phyloP scores from a whole-genome alignment of 208 protist species.

The Crithidia expoeki region DNA sequence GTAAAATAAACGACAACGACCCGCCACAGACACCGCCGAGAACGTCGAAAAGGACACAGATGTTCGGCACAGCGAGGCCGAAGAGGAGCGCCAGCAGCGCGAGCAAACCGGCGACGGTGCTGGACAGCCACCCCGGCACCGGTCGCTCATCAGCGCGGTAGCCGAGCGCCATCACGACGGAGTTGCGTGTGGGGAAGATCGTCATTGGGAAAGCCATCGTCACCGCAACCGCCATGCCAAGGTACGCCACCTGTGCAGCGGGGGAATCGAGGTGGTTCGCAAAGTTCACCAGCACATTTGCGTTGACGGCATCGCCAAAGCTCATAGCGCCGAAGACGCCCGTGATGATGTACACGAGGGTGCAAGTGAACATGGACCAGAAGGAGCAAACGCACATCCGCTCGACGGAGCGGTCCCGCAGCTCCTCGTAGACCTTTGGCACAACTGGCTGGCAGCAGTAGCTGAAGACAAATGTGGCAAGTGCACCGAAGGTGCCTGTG shows the following conservation, averaged over 20 bases:
- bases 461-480: conserved; percentile 79
- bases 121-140: conserved; percentile 39
- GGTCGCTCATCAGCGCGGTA: conserved; percentile 53
- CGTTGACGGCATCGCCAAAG: conserved; percentile 58
- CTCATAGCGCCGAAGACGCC: conserved; percentile 71
- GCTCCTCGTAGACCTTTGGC: conserved; percentile 74
- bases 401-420: conserved; percentile 52
- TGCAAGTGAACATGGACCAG: conserved; percentile 65
- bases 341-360: conserved; percentile 66
- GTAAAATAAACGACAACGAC: conserved; percentile 76
- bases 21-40: conserved; percentile 78
- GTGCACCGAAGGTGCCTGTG: conserved; percentile 37
- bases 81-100: conserved; percentile 68
- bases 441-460: conserved; percentile 85
- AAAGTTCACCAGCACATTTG: conserved; percentile 85
- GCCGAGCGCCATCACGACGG: conserved; percentile 60
- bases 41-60: conserved; percentile 76
- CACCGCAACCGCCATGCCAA: conserved; percentile 69
- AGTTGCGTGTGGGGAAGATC: conserved; percentile 82
- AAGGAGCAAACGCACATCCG: conserved; percentile 63
- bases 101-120: conserved; percentile 50
- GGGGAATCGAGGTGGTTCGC: conserved; percentile 42
- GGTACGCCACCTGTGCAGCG: conserved; percentile 65
- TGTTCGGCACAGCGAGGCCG: conserved; percentile 72
- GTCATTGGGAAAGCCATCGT: conserved; percentile 87